A percentile compares a stretch with the other conserved stretches of the same genome.
phyloP scores from a whole-genome alignment of 495 filamentous ascomycete species.

The Xylaria telfairii region DNA sequence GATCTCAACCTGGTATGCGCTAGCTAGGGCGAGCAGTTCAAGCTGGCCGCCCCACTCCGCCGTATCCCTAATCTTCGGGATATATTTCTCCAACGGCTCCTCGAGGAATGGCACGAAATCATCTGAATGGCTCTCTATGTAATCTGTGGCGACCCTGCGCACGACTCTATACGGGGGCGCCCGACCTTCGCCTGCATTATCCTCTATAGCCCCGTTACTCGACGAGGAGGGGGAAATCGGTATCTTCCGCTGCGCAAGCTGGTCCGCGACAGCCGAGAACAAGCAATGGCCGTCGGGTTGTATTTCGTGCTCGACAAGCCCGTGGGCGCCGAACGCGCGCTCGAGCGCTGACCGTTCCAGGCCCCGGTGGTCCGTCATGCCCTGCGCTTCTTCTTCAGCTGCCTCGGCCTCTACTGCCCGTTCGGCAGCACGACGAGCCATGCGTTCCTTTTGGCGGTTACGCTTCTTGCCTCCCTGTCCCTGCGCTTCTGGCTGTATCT shows the following conservation, averaged over 20 bases:
- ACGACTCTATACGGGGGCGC: conserved; percentile 58
- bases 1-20: conserved; percentile 80
- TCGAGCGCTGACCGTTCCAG: conserved; percentile 75
- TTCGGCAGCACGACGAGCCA: conserved; percentile 87
- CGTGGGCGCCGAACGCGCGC: conserved; percentile 58
- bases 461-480: conserved; percentile 66
- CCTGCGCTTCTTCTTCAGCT: conserved; percentile 76
- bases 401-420: conserved; percentile 68
- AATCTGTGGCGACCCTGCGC: conserved; percentile 61
- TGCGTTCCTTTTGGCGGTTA: conserved; percentile 88
- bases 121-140: conserved; percentile 57
- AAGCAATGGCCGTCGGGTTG: conserved; percentile 93
- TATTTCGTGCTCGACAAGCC: conserved; percentile 77
- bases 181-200: conserved; percentile 17
- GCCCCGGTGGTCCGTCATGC: conserved; percentile 74
- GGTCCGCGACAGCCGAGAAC: conserved; percentile 91
- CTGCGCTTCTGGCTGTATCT: conserved; percentile 35
- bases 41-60: conserved; percentile 97
- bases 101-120: conserved; percentile 77
- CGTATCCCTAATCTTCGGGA: conserved; percentile 79
- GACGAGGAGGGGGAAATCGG: conserved; percentile 30
- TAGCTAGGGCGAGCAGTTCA: conserved; percentile 84
- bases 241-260: conserved; percentile 61
- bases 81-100: conserved; percentile 76
- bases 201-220: not conserved